Evolutionary conservation across 228 moss, liverwort and hornwort species (phyloP).

Genomic region (Sphagnum magellanicum): DNA sequence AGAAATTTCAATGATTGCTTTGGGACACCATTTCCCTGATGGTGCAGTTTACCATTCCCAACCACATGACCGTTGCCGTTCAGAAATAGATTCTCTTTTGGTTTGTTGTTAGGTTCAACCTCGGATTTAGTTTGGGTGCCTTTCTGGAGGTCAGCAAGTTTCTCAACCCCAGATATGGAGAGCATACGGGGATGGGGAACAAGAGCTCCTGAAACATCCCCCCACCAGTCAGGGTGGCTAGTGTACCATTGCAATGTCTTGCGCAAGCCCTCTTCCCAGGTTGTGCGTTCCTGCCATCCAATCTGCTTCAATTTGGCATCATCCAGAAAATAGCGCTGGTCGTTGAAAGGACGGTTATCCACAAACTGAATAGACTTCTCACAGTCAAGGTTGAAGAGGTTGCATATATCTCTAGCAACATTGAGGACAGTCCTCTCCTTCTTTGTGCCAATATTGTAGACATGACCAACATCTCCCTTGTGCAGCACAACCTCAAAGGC

Average conservation of each 20-base stretch:
- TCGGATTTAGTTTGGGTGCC: not conserved
- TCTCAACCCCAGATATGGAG: conserved; percentile 53
- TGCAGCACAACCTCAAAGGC: conserved; percentile 83
- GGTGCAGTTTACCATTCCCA: not conserved
- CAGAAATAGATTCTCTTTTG: conserved; percentile 1
- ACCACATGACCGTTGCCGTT: conserved; percentile 11
- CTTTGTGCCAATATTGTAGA: conserved; percentile 87
- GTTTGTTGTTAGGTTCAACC: no score
- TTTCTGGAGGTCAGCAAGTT: conserved; percentile 43
- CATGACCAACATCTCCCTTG: conserved; percentile 68
- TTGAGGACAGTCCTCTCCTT: conserved; percentile 74
- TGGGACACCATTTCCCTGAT: conserved; percentile 8
- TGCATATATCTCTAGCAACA: conserved; percentile 73
- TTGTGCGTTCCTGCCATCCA: conserved; percentile 74
- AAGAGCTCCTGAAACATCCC: conserved; percentile 75
- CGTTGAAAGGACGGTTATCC: conserved; percentile 84
- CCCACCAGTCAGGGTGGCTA: conserved; percentile 73
- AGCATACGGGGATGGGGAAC: conserved; percentile 71
- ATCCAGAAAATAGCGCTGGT: conserved; percentile 78
- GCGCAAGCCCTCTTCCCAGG: conserved; percentile 69
- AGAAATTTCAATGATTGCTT: conserved; percentile 62
- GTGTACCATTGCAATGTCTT: conserved; percentile 81
- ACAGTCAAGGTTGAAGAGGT: conserved; percentile 56
- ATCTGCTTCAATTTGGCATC: conserved; percentile 70
- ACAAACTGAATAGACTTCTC: conserved; percentile 66